Evolutionary conservation across 257 asterid genomes (phyloP).

Genomic region (Lycium barbarum): DNA sequence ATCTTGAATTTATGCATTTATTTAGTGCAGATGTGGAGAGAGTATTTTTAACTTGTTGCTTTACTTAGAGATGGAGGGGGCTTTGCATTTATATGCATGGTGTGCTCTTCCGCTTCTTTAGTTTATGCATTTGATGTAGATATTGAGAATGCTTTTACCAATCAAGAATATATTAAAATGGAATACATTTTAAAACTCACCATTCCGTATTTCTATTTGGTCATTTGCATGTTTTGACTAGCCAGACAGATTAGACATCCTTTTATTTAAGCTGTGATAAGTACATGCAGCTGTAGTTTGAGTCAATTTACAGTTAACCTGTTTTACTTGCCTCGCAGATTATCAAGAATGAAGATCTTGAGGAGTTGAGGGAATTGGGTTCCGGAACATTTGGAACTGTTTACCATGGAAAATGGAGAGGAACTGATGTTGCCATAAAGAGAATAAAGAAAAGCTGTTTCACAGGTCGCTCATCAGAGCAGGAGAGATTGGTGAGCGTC

Average conservation of each 20-base stretch:
- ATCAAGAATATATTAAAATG: background rate
- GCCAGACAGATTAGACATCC: constrained; percentile 1
- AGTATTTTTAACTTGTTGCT: background rate
- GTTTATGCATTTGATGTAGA: constrained; percentile 8
- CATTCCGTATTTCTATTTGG: background rate
- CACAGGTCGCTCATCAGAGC: constrained; percentile 88
- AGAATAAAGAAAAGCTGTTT: constrained; percentile 92
- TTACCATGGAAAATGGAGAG: constrained; percentile 98
- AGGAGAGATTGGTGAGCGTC: constrained; percentile 70
- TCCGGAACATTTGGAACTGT: constrained; percentile 98
- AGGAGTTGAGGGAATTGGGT: constrained; percentile 91
- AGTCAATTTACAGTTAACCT: background rate
- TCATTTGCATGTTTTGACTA: background rate
- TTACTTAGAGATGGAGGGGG: background rate
- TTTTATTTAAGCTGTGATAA: background rate
- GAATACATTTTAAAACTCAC: background rate
- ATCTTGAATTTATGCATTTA: constrained; percentile 2
- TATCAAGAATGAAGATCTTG: constrained; percentile 83
- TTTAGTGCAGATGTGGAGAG: background rate
- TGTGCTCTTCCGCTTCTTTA: background rate
- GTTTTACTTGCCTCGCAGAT: constrained; percentile 52
- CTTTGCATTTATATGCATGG: constrained; percentile 25
- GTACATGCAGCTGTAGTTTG: constrained; percentile 13
- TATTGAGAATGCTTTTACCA: background rate
- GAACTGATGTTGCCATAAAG: constrained; percentile 93